A percentile compares a stretch with the other conserved stretches of the same genome.
These are phyloP conservation scores for Calonectria montana DNA, from an alignment of 2,329 filamentous ascomycete species.

Conservation along the genomic window DNA sequence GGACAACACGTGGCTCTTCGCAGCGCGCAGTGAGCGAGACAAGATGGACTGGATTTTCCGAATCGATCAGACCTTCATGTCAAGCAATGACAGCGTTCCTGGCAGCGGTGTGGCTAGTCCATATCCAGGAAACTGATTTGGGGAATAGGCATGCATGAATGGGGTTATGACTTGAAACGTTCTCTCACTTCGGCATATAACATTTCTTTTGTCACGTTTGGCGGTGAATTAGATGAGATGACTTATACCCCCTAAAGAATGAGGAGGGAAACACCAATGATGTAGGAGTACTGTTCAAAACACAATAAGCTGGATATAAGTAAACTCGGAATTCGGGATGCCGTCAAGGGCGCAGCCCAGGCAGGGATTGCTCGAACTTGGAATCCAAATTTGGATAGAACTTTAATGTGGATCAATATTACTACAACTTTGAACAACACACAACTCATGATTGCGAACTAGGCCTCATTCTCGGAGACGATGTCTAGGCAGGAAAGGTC, in stretches of 20 bases:
- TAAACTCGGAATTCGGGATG: constrained; percentile 28
- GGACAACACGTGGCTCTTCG: constrained; percentile 95
- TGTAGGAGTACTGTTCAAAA: constrained; percentile 31
- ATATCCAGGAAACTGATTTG: constrained; percentile 45
- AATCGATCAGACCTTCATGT: constrained; percentile 83
- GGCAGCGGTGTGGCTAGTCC: constrained; percentile 53
- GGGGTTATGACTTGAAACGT: constrained; percentile 44
- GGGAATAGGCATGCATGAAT: constrained; percentile 22
- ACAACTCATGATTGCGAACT: background rate
- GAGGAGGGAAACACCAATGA: constrained; percentile 38
- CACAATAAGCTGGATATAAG: constrained; percentile 36
- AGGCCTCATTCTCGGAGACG: background rate
- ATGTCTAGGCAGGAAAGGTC: background rate
- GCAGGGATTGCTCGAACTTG: constrained; percentile 7
- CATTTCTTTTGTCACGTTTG: constrained; percentile 43
- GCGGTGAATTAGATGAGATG: constrained; percentile 46
- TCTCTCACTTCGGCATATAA: constrained; percentile 38
- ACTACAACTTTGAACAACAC: background rate
- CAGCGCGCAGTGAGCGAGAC: constrained; percentile 86
- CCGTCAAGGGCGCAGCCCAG: constrained; percentile 14
- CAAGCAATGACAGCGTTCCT: constrained; percentile 56
- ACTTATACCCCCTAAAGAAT: constrained; percentile 44
- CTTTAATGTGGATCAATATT: constrained; percentile 16
- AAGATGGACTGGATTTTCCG: constrained; percentile 98
- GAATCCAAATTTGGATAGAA: constrained; percentile 18